A percentile compares a stretch with the other conserved stretches of the same genome.
Evolutionary conservation across 192 early-diverging fungal species (phyloP).

Genomic region (Chytriomyces sp.): DNA sequence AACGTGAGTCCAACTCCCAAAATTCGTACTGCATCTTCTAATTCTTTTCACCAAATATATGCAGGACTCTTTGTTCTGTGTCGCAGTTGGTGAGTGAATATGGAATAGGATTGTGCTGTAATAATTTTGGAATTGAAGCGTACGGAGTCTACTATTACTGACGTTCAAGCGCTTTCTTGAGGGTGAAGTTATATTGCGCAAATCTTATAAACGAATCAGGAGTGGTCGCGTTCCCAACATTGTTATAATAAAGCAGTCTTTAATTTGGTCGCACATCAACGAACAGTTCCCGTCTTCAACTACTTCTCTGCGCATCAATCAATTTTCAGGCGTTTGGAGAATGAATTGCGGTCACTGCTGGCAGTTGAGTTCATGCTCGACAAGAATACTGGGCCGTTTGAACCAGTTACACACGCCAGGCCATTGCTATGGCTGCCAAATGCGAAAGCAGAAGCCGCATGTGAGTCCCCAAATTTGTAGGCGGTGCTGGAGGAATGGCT

Average conservation of each 20-base stretch:
- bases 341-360: conserved; percentile 38
- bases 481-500: too few species aligned
- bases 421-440: too few species aligned
- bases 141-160: conserved; percentile 56
- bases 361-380: conserved; percentile 40
- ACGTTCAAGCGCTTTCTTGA: too few species aligned
- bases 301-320: too few species aligned
- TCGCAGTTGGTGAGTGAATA: conserved; percentile 44
- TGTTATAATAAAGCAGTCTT: too few species aligned
- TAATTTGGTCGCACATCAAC: too few species aligned
- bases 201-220: too few species aligned
- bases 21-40: background rate
- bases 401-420: too few species aligned
- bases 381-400: conserved; percentile 17
- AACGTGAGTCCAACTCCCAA: conserved; percentile 52
- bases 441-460: background rate
- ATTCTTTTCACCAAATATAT: background rate
- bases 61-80: conserved; percentile 60
- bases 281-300: too few species aligned
- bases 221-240: too few species aligned
- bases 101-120: background rate
- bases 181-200: too few species aligned
- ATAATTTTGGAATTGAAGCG: conserved; percentile 31
- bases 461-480: too few species aligned
- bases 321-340: conserved; percentile 40